These are phyloP conservation scores for Leccinum subrobustum DNA, from an alignment of 1,284 basidiomycete species.

Conservation along the genomic window DNA sequence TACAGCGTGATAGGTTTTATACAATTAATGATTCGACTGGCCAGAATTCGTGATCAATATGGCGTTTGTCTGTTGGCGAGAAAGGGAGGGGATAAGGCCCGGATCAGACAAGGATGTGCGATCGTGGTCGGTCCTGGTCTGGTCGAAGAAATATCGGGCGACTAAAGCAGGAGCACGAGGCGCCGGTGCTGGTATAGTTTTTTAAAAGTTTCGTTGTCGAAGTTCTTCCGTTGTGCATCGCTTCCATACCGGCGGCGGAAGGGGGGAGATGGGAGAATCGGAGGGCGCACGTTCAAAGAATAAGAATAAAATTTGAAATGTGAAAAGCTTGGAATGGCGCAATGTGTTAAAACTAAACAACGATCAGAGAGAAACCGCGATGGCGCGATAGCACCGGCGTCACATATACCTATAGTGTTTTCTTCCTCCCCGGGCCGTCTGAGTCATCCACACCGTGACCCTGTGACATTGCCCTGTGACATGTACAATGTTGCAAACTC, in stretches of 20 bases:
- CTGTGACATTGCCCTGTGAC: not conserved
- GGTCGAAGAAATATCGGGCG: not conserved
- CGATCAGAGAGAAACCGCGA: not conserved
- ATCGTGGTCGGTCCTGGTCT: not conserved
- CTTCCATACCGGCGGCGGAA: not conserved
- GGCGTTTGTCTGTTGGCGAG: not conserved
- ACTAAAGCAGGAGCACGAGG: not conserved
- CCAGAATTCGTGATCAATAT: no score
- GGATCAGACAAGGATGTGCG: not conserved
- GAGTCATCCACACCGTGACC: not conserved
- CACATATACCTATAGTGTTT: no score
- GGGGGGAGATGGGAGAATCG: not conserved
- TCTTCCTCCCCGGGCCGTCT: not conserved
- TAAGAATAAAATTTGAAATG: not conserved
- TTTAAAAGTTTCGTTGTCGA: not conserved
- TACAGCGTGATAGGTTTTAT: no score
- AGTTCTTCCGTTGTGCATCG: not conserved
- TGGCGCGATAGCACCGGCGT: no score
- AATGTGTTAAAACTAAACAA: not conserved
- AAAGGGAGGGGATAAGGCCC: not conserved
- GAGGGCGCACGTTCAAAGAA: not conserved
- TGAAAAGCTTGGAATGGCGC: not conserved
- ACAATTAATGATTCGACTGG: no score
- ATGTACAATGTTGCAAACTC: not conserved
- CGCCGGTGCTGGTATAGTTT: not conserved